These are phyloP conservation scores for Phytophthora kernoviae DNA, from an alignment of 352 stramenopile species.

Conservation along the genomic window DNA sequence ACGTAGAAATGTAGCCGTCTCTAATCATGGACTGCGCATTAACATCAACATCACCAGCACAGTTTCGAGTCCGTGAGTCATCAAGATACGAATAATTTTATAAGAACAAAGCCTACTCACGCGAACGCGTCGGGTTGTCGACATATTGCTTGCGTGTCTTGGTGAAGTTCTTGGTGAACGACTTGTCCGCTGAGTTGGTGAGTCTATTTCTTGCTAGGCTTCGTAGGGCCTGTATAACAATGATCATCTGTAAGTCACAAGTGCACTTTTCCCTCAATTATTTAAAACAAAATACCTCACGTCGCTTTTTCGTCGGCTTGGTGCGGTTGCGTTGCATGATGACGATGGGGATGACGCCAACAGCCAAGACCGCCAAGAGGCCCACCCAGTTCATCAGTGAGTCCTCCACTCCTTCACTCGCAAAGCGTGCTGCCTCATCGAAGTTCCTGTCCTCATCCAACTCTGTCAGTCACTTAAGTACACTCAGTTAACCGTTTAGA, in stretches of 20 bases:
- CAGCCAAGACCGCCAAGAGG: constrained; percentile 53
- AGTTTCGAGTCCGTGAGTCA: constrained; percentile 5
- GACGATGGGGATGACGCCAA: constrained; percentile 66
- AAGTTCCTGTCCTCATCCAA: constrained; percentile 55
- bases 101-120: constrained; percentile 16
- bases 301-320: constrained; percentile 74
- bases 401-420: constrained; percentile 70
- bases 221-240: constrained; percentile 50
- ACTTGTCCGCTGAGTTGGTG: constrained; percentile 50
- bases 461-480: constrained; percentile 2
- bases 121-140: constrained; percentile 40
- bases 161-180: constrained; percentile 50
- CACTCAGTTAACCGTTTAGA: not conserved
- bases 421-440: constrained; percentile 73
- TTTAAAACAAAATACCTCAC: constrained; percentile 55
- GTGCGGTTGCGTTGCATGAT: constrained; percentile 77
- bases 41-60: constrained; percentile 3
- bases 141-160: constrained; percentile 60
- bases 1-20: constrained; percentile 9
- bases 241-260: constrained; percentile 3
- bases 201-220: constrained; percentile 80
- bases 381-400: constrained; percentile 76
- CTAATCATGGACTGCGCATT: constrained; percentile 37
- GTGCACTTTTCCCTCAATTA: not conserved
- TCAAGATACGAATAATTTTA: not conserved